Conservation (phyloP, 805 yeast species). For the Zygoascus tannicola region DNA sequence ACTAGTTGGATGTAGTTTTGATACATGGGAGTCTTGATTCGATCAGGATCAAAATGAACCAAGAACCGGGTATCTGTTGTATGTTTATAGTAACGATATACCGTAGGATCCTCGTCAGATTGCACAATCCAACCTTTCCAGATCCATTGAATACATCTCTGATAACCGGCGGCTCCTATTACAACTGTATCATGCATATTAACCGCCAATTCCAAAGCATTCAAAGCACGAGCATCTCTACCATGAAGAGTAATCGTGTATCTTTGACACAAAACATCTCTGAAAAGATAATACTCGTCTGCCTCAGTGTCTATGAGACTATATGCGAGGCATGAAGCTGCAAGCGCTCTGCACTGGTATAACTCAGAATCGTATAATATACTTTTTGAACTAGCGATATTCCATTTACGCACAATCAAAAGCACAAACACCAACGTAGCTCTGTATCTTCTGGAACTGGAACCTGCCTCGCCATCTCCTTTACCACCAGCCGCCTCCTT, state of each 20-base stretch:
- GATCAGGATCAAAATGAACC: conserved; percentile 68
- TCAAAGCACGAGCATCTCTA: conserved; percentile 52
- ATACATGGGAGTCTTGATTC: conserved; percentile 77
- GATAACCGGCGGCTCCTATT: conserved; percentile 74
- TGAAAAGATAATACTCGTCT: conserved; percentile 40
- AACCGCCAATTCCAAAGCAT: conserved; percentile 75
- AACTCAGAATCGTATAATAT: conserved; percentile 64
- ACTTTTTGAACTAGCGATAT: conserved; percentile 44
- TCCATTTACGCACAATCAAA: conserved; percentile 74
- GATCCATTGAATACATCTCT: conserved; percentile 77
- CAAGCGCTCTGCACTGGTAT: conserved; percentile 47
- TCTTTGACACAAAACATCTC: conserved; percentile 69
- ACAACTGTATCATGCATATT: conserved; percentile 74
- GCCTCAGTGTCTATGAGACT: conserved; percentile 53
- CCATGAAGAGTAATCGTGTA: conserved; percentile 58
- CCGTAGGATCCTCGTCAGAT: conserved; percentile 56
- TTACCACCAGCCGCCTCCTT: conserved; percentile 74
- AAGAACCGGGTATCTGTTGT: conserved; percentile 44
- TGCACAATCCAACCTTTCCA: conserved; percentile 94
- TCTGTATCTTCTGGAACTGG: conserved; percentile 53
- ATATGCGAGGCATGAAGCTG: conserved; percentile 71
- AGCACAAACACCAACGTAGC: conserved; percentile 60
- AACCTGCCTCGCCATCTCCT: conserved; percentile 46
- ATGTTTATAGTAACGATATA: conserved; percentile 55
- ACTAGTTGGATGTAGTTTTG: conserved; percentile 66